phyloP scores from a whole-genome alignment of 2,329 filamentous ascomycete genomes.

The Paraphaeosphaeria sporulosa region DNA sequence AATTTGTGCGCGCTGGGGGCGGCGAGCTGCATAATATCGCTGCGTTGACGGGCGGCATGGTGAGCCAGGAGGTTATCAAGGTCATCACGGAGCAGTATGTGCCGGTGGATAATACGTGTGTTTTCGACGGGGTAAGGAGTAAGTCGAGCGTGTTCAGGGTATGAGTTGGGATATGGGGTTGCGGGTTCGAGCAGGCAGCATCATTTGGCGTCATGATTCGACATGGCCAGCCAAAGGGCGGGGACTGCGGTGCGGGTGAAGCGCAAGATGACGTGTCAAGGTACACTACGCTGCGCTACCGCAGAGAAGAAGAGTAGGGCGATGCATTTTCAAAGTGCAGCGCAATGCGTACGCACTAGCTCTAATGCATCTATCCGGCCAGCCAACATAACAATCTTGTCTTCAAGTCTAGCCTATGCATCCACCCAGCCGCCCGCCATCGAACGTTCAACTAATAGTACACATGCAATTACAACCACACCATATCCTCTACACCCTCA shows the following conservation, averaged over 20 bases:
- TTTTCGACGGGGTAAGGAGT: slow-evolving; percentile 68
- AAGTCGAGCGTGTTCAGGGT: slow-evolving; percentile 61
- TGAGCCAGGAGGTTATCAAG: slow-evolving; percentile 97
- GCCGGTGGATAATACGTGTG: slow-evolving; percentile 68
- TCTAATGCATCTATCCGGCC: too few relatives aligned
- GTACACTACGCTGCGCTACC: too few relatives aligned
- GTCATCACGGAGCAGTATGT: slow-evolving; percentile 74
- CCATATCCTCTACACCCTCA: neutral
- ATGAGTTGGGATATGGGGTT: neutral
- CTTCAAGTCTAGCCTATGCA: neutral
- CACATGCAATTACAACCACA: neutral
- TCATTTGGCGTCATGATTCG: neutral
- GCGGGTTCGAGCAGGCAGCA: neutral
- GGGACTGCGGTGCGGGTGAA: too few relatives aligned
- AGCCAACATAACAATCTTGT: too few relatives aligned
- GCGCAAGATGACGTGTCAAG: too few relatives aligned
- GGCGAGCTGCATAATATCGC: slow-evolving; percentile 94
- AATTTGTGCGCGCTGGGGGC: slow-evolving; percentile 74
- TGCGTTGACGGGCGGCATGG: slow-evolving; percentile 85
- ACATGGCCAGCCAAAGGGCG: too few relatives aligned
- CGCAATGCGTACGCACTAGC: too few relatives aligned
- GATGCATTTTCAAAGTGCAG: too few relatives aligned
- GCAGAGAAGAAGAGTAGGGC: too few relatives aligned
- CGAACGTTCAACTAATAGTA: too few relatives aligned
- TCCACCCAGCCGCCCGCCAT: neutral